A percentile compares a stretch with the other conserved stretches of the same genome.
These are phyloP conservation scores for Hirsutella rhossiliensis DNA, from an alignment of 2,329 filamentous ascomycete species.

Conservation along the genomic window DNA sequence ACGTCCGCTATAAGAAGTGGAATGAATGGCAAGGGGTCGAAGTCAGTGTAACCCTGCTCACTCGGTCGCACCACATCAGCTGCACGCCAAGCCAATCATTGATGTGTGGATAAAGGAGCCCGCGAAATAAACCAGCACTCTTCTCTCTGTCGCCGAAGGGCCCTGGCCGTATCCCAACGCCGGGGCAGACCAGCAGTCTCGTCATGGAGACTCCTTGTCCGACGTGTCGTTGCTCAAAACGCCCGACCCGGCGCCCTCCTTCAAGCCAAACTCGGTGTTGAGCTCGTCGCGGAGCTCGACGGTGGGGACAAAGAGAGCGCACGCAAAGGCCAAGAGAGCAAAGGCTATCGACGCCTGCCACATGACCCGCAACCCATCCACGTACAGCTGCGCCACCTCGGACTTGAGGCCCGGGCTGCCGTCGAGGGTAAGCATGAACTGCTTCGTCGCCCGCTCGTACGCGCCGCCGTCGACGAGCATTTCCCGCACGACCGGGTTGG, in stretches of 20 bases:
- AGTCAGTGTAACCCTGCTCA: too few relatives aligned
- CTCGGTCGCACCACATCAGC: too few relatives aligned
- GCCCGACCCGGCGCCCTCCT: not conserved
- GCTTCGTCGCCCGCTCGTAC: slow-evolving; percentile 12
- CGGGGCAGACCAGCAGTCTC: too few relatives aligned
- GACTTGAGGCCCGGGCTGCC: slow-evolving; percentile 2
- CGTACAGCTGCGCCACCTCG: slow-evolving; percentile 9
- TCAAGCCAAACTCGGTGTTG: slow-evolving; percentile 16
- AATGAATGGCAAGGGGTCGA: too few relatives aligned
- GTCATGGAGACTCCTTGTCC: too few relatives aligned
- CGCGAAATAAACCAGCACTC: too few relatives aligned
- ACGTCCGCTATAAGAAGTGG: too few relatives aligned
- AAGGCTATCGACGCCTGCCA: slow-evolving; percentile 18
- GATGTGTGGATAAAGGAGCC: too few relatives aligned
- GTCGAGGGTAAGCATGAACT: slow-evolving; percentile 8
- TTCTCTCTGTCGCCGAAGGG: too few relatives aligned
- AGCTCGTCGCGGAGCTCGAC: slow-evolving; percentile 11
- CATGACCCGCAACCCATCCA: slow-evolving; percentile 6
- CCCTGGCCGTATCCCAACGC: too few relatives aligned
- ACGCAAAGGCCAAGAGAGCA: slow-evolving; percentile 10
- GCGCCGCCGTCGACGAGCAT: slow-evolving; percentile 10
- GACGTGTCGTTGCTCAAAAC: too few relatives aligned
- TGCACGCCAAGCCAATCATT: too few relatives aligned
- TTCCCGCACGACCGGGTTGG: slow-evolving; percentile 2
- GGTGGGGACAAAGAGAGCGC: slow-evolving; percentile 10